Conservation (phyloP, 1,139 yeast genomes). For the Spencermartinsiella ligniputridi region DNA sequence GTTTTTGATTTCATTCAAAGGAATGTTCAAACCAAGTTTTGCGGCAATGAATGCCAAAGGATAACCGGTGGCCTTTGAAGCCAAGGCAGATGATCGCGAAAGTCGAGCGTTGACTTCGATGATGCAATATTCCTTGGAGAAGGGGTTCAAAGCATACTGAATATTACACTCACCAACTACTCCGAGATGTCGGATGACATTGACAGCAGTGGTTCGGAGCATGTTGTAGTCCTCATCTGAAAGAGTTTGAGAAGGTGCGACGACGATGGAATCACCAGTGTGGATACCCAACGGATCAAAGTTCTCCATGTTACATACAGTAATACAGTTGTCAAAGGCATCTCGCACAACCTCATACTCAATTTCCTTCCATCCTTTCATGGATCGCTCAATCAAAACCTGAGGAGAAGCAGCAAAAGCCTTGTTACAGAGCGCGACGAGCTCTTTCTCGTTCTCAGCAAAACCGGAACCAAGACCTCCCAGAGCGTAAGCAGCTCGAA, state of each 20-base stretch:
- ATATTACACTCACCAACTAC: constrained; percentile 99
- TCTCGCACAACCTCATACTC: constrained; percentile 99
- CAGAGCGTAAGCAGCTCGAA: constrained; percentile 94
- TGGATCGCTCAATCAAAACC: constrained; percentile 88
- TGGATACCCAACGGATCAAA: constrained; percentile 98
- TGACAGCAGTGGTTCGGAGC: constrained; percentile 97
- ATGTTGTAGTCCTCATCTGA: constrained; percentile 97
- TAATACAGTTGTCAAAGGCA: constrained; percentile 94
- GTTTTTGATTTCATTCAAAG: constrained; percentile 87
- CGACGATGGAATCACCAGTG: constrained; percentile 98
- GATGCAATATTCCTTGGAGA: constrained; percentile 90
- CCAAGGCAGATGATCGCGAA: constrained; percentile 96
- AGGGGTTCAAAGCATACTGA: constrained; percentile 94
- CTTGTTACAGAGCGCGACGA: constrained; percentile 77
- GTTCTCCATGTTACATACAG: constrained; percentile 99
- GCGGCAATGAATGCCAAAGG: constrained; percentile 99
- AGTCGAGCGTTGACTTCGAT: constrained; percentile 98
- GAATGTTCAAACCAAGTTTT: constrained; percentile 88
- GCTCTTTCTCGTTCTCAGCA: constrained; percentile 84
- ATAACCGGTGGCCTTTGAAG: constrained; percentile 98
- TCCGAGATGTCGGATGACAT: constrained; percentile 94
- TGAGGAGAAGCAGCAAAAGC: constrained; percentile 97
- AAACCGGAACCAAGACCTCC: constrained; percentile 99
- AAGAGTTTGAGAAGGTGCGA: constrained; percentile 96
- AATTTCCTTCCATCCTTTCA: constrained; percentile 99